Base-by-base conservation (phyloP, 345 rosid species). In the Luvunga scandens region DNA sequence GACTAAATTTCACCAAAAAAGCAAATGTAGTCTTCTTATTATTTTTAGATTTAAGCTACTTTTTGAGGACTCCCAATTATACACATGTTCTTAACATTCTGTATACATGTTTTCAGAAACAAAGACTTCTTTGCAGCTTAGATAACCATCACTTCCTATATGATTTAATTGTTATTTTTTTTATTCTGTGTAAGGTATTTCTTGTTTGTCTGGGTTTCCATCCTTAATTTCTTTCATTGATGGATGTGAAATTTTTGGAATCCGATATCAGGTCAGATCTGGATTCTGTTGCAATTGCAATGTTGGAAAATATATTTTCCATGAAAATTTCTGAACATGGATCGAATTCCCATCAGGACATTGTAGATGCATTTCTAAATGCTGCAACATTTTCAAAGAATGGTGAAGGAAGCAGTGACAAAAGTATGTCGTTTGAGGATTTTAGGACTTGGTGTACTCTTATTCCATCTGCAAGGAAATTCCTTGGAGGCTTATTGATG, bases 391-490 rank as follows among this genome's bases (percentile, higher is more conserved):
- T 90, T 82, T 85, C 96, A 1, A 86, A 84, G 76, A 83, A 80
- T 53, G 80, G 63, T 77, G 86, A 79, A 72, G 87, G 73, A 60
- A 8, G 56, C 71, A 79, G 82, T 48, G 90, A 87, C 21, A 82
- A 85, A 73, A 78, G 85, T 65, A 93, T 92, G 99, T 86, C 96
- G 28, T 89, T 90, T 81, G 93, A 86, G 80, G 97, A 93, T 83
- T 89, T 93, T 76, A 88, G 88, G 87, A 83, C 70, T 76, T 95
- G 98, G 98, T 87, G 88, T 85, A 42, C 80, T 8, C 90, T 81
- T 69, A 72, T 93, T 69, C 97, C 97, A 13, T 86, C 94, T 34
- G 81, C 84, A 62, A 91, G 97, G 87, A 95, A 90, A 88, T 91
- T 90, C 79, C 94, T 95, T 9, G 92, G 96, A 77, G 85, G 91